Evolutionary conservation across 352 stramenopile genomes (phyloP), one percentile per base, ranked within the genome.

Genomic region (Phytophthora pluvialis): DNA sequence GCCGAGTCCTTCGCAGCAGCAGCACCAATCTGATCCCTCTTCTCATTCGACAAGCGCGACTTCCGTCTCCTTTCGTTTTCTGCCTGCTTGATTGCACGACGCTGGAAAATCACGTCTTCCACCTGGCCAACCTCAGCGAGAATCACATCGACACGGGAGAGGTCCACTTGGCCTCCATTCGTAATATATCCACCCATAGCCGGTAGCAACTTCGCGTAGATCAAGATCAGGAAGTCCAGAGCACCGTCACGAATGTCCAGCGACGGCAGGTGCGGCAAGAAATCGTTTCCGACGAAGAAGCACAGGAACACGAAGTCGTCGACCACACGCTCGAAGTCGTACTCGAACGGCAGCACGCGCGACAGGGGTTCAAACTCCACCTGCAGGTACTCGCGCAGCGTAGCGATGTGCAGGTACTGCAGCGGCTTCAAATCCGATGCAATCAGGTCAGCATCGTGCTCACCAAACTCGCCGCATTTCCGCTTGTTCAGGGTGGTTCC

Each of bases 241-340:
- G 94, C 98, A n/a, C 97, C 97, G 70, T 99, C 97, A 44, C 97
- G 91, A 83, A 99, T 99, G 69, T 99, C 97, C 31, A 99, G 86
- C 53, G 89, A 98, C 6, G 98, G 98, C 42, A 99, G 75, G 76
- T 99, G 97, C 36, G 97, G 98, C 59, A 99, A 77, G 77, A 99
- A 99, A 87, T 99, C 98, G 83, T 99, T 99, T 1, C 97, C 97
- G 3, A 99, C 97, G 72, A 99, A 99, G 79, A 99, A 99, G 80
- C 97, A 99, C 36, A 99, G 78, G 78, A 99, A 99, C 9, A 99
- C 97, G 77, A 99, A 98, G 80, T 99, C 98, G 77, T 99, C 98
- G 33, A 99, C 78, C n/a, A 99, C 69, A 56, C 97, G 83, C 81
- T 99, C 97, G 46, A 99, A 98, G 67, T 99, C 91, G 75, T 98